These are phyloP conservation scores for Chondrus crispus DNA, from an alignment of 23 red algal species.

Conservation along the genomic window DNA sequence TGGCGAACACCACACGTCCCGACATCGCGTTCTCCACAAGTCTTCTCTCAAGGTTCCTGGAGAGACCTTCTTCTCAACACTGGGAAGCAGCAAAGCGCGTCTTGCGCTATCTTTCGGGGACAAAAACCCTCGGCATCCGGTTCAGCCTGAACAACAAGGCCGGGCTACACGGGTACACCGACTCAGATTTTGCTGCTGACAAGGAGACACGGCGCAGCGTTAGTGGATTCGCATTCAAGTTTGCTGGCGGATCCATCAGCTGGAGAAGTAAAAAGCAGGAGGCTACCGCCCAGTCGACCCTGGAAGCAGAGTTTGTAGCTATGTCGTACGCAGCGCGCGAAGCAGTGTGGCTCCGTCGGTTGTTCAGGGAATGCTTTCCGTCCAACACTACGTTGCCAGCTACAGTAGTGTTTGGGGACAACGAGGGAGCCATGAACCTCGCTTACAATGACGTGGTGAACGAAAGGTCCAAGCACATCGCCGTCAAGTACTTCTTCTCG, in stretches of 20 bases:
- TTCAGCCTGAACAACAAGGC: not conserved
- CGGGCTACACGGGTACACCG: not conserved
- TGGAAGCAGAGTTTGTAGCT: conserved; percentile 26
- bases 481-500: not conserved
- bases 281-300: not conserved
- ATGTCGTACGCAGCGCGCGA: conserved; percentile 10
- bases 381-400: too few relatives aligned
- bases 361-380: too few relatives aligned
- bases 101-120: too few relatives aligned
- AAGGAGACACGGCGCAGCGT: not conserved
- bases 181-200: conserved; percentile 12
- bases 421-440: conserved; percentile 16
- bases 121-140: too few relatives aligned
- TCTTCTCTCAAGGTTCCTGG: too few relatives aligned
- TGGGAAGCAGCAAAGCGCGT: too few relatives aligned
- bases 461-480: not conserved
- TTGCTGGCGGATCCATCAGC: not conserved
- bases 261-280: conserved; percentile 28
- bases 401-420: not conserved
- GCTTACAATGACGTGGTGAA: not conserved
- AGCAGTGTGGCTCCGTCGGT: conserved; percentile 12
- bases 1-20: too few relatives aligned
- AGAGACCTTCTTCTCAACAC: too few relatives aligned
- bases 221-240: not conserved
- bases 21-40: too few relatives aligned